Evolutionary conservation across 306 rosid species (phyloP).

Genomic region (Argentina anserina): DNA sequence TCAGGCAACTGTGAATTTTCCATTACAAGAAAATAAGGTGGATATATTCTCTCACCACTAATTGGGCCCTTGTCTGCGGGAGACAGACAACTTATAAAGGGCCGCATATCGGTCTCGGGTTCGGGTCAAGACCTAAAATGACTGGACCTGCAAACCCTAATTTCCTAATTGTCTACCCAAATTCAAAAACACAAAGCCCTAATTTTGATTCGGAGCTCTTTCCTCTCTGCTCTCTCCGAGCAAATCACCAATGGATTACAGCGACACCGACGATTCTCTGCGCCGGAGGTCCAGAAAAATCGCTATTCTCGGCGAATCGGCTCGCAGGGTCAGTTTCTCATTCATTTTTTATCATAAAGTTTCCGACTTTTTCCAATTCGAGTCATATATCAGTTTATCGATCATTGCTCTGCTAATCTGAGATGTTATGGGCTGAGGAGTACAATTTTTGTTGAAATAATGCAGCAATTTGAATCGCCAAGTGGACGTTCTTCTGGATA

Average conservation of each 20-base stretch:
- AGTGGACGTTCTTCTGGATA: constrained; percentile 35
- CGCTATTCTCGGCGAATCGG: constrained; percentile 28
- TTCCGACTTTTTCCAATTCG: not conserved
- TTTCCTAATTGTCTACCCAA: not conserved
- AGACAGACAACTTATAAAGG: not conserved
- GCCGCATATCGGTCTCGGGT: not conserved
- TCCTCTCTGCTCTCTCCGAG: constrained; percentile 1
- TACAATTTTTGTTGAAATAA: constrained; percentile 8
- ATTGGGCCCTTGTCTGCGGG: not conserved
- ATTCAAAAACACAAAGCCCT: constrained; percentile 3
- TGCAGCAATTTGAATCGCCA: constrained; percentile 53
- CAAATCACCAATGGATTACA: constrained; percentile 30
- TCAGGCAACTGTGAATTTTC: not conserved
- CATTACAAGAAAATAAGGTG: not conserved
- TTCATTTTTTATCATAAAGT: not conserved
- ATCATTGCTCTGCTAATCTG: not conserved
- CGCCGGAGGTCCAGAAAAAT: constrained; percentile 32
- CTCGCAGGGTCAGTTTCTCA: constrained; percentile 40
- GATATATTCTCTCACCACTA: too few relatives aligned
- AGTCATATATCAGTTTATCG: not conserved
- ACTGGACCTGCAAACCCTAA: constrained; percentile 11
- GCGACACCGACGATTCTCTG: constrained; percentile 43
- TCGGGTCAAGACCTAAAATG: not conserved
- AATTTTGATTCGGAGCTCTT: constrained; percentile 4
- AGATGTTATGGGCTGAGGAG: constrained; percentile 6